Base-by-base conservation (phyloP, 352 stramenopile species). In the Phytophthora constricta region DNA sequence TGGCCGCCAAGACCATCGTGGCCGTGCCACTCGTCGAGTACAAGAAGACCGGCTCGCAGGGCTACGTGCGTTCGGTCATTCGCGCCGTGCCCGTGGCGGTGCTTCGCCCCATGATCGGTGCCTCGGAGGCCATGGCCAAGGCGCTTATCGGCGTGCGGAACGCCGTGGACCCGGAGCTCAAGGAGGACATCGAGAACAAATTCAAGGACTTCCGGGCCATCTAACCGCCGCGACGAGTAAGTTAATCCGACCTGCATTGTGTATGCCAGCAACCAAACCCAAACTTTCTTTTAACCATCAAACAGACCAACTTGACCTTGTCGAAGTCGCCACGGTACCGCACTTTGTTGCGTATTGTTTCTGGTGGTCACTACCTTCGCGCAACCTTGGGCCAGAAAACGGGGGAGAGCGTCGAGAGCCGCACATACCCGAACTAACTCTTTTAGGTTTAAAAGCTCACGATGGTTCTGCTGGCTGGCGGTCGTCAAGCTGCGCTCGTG, bases 121-220 rank as follows among this genome's bases (percentile, higher is more conserved):
- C 89, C 5, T 93, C 86, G 0, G 89, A 96, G 58, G 89, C 89
- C 46, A 63, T 96, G 59, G 92, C 89, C 41, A 93, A 94, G 58
- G 87, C 89, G 52, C 70, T 96, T 14, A 95, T 96, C 54, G 89
- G 89, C 16, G 87, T 95, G 19, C 87, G 89, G 63, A 96, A 96
- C 57, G 85, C 84, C 3, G 87, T 96, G 52, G 87, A 96, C 55
- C 89, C 89, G 31, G 89, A 96, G 68, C 77, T 96, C 41, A 96
- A 94, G 65, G 89, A 96, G 60, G 87, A 96, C 67, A 94, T 96
- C 46, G 86, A 95, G 75, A 96, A 96, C 74, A 96, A 96, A 74
- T 96, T 96, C 60, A 96, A 96, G 81, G 87, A 96, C 75, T 91
- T 93, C 57, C 81, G 86, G 25, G 58, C 62, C 17, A 78, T 74